Evolutionary conservation across 1,284 basidiomycete species (phyloP).

Genomic region (Neolentinus lepideus): DNA sequence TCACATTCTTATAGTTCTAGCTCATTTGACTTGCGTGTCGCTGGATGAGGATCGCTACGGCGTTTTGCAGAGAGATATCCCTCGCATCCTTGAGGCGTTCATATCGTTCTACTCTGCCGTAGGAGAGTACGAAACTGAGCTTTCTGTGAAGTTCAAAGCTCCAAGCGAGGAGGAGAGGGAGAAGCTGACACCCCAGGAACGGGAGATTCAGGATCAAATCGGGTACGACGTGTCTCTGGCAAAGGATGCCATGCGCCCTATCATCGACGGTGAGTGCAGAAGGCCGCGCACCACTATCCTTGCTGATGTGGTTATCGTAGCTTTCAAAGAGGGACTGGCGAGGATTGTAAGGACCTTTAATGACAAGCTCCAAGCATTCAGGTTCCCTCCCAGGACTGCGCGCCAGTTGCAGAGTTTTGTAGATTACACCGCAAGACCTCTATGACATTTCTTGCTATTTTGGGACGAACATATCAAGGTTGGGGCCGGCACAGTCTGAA

Average conservation of each 20-base stretch:
- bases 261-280: slow-evolving; percentile 49
- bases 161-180: slow-evolving; percentile 28
- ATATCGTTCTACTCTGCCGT: slow-evolving; percentile 58
- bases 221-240: slow-evolving; percentile 41
- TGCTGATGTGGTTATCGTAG: slow-evolving; percentile 29
- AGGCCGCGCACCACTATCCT: neutral
- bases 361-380: slow-evolving; percentile 68
- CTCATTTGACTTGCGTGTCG: slow-evolving; percentile 64
- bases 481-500: neutral
- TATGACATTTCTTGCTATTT: neutral
- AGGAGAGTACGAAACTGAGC: slow-evolving; percentile 52
- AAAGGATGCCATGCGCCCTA: slow-evolving; percentile 44
- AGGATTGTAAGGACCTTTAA: slow-evolving; percentile 70
- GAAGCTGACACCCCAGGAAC: slow-evolving; percentile 20
- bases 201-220: slow-evolving; percentile 24
- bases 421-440: slow-evolving; percentile 34
- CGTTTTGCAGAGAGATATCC: slow-evolving; percentile 77
- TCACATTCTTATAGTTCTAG: slow-evolving; percentile 45
- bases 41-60: slow-evolving; percentile 77
- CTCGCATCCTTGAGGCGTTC: slow-evolving; percentile 71
- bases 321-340: slow-evolving; percentile 59
- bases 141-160: slow-evolving; percentile 28
- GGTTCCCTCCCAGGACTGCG: slow-evolving; percentile 61
- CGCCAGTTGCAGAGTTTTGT: slow-evolving; percentile 64
- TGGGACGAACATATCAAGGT: neutral